Percentiles rank a stretch among this genome's conserved stretches.
phyloP scores from a whole-genome alignment of 108 stramenopile species.

The Pelagomonas calceolata region DNA sequence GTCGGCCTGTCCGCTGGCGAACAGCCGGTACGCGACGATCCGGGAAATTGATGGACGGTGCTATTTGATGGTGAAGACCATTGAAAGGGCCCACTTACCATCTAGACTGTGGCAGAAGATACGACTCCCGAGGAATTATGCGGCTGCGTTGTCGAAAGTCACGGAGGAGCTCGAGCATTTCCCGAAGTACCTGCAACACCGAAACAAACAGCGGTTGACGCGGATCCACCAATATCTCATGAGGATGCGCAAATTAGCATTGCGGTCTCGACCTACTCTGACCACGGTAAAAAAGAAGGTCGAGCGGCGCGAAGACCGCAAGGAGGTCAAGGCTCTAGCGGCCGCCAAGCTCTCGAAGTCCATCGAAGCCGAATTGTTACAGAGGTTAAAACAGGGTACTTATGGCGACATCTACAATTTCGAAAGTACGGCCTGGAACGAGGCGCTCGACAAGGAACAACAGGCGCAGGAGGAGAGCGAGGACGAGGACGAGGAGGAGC shows the following conservation, averaged over 20 bases:
- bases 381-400: conserved; percentile 78
- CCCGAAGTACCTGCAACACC: conserved; percentile 78
- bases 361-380: conserved; percentile 88
- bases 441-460: conserved; percentile 53
- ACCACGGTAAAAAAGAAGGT: conserved; percentile 70
- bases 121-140: conserved; percentile 72
- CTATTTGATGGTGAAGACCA: conserved; percentile 87
- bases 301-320: conserved; percentile 71
- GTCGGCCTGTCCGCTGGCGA: conserved; percentile 85
- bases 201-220: conserved; percentile 94
- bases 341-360: conserved; percentile 79
- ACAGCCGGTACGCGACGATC: conserved; percentile 90
- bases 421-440: conserved; percentile 69
- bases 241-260: conserved; percentile 85
- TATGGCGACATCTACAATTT: conserved; percentile 97
- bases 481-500: conserved; percentile 41
- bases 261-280: conserved; percentile 71
- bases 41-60: conserved; percentile 82
- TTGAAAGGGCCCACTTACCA: conserved; percentile 90
- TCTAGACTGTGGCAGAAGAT: conserved; percentile 97
- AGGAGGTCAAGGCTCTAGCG: conserved; percentile 79
- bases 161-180: conserved; percentile 86
- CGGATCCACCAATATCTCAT: conserved; percentile 97
- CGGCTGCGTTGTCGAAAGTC: conserved; percentile 74
- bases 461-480: conserved; percentile 23